Percentiles rank a stretch among this genome's conserved stretches.
These are phyloP conservation scores for Apiotrichum laibachii DNA, from an alignment of 1,284 basidiomycete species.

Conservation along the genomic window DNA sequence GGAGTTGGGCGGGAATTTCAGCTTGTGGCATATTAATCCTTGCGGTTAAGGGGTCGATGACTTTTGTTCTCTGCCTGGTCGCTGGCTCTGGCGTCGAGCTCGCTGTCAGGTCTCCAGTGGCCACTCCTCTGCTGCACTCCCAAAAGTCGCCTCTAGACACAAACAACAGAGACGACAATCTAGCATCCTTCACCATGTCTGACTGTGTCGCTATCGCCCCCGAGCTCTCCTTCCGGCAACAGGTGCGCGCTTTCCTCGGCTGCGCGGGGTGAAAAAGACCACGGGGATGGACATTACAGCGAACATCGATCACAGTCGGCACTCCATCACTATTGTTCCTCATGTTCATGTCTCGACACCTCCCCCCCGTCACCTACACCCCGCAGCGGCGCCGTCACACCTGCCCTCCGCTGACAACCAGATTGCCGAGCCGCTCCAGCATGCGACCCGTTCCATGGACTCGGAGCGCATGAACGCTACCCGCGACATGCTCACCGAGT, in stretches of 20 bases:
- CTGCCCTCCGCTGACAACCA: constrained; percentile 1
- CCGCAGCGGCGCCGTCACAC: no score
- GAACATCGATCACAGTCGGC: no score
- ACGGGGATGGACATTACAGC: not conserved
- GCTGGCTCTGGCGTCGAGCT: not conserved
- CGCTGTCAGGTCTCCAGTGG: not conserved
- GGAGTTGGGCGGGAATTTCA: no score
- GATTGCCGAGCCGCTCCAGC: constrained; percentile 53
- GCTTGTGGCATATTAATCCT: no score
- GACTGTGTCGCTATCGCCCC: constrained; percentile 82
- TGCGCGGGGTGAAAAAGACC: not conserved
- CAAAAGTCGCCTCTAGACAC: constrained; percentile 9
- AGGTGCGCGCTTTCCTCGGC: constrained; percentile 55
- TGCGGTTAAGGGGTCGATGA: no score
- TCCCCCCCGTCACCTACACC: not conserved
- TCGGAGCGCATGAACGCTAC: constrained; percentile 61
- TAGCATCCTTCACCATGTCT: constrained; percentile 48
- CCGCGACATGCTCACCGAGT: constrained; percentile 65
- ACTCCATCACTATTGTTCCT: no score
- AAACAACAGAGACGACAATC: constrained; percentile 5
- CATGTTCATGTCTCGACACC: no score
- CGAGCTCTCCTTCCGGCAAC: constrained; percentile 82
- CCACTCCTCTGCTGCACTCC: no score
- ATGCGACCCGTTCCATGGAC: constrained; percentile 65
- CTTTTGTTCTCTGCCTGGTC: not conserved